phyloP scores from a whole-genome alignment of 768 basidiomycete genomes.

The Amanita rubescens region DNA sequence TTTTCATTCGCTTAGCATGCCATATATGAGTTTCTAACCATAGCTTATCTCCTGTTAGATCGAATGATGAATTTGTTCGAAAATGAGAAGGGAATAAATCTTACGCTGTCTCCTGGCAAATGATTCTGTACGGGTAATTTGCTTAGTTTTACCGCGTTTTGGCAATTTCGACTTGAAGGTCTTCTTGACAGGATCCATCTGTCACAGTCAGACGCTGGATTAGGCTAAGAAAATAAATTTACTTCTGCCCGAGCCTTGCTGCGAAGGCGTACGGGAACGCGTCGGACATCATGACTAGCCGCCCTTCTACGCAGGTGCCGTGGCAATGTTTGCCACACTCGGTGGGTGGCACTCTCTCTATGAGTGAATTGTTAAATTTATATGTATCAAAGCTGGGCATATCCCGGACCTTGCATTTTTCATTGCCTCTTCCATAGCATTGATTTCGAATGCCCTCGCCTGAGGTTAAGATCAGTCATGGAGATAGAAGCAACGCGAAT shows the following conservation, averaged over 20 bases:
- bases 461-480: conserved; percentile 22
- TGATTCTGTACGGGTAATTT: conserved; percentile 47
- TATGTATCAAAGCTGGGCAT: not conserved
- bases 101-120: conserved; percentile 73
- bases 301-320: conserved; percentile 87
- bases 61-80: not conserved
- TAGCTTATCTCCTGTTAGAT: conserved; percentile 59
- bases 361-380: not conserved
- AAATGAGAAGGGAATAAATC: conserved; percentile 7
- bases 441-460: conserved; percentile 85
- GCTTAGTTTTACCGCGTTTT: conserved; percentile 57
- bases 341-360: conserved; percentile 65
- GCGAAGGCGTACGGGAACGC: conserved; percentile 80
- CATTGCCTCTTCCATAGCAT: conserved; percentile 85
- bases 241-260: conserved; percentile 83
- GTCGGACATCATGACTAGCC: conserved; percentile 89
- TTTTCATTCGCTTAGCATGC: conserved; percentile 96
- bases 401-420: conserved; percentile 57
- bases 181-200: conserved; percentile 45
- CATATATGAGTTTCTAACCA: conserved; percentile 98
- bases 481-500: not conserved
- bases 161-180: conserved; percentile 37
- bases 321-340: conserved; percentile 91
- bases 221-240: conserved; percentile 10
- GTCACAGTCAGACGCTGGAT: not conserved